phyloP scores from a whole-genome alignment of 73 alveolate species.

The Uronychia setigera region DNA sequence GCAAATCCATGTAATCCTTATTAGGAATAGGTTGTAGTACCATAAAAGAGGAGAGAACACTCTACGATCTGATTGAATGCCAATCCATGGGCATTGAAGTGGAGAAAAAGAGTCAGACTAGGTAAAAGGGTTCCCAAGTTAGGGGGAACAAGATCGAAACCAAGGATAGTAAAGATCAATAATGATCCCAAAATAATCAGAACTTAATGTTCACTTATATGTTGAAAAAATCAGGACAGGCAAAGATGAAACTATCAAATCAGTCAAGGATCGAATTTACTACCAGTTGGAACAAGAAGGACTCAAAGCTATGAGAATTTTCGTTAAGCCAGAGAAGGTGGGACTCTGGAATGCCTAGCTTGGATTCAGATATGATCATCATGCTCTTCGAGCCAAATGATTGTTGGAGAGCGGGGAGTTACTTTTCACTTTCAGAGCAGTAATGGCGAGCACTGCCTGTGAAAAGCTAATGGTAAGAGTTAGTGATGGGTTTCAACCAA shows the following conservation, averaged over 20 bases:
- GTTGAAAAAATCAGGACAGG: background rate
- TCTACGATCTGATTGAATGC: no score
- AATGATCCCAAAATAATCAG: background rate
- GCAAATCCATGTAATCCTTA: no score
- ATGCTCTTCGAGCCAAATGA: background rate
- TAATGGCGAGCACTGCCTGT: background rate
- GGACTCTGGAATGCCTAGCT: constrained; percentile 1
- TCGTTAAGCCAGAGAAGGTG: background rate
- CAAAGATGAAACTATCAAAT: background rate
- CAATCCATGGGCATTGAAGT: no score
- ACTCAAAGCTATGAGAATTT: background rate
- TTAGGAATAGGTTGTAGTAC: no score
- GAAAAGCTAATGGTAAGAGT: background rate
- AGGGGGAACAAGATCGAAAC: background rate
- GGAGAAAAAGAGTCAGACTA: no score
- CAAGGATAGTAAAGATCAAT: background rate
- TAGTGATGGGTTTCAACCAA: background rate
- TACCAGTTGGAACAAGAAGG: background rate
- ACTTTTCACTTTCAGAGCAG: background rate
- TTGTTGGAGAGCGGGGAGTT: background rate
- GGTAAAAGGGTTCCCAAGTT: no score
- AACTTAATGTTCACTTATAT: background rate
- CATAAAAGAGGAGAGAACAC: no score
- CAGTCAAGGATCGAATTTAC: background rate
- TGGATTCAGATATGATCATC: background rate